Evolutionary conservation across 805 yeast species (phyloP).

Genomic region (Gaillardinia entomophila): DNA sequence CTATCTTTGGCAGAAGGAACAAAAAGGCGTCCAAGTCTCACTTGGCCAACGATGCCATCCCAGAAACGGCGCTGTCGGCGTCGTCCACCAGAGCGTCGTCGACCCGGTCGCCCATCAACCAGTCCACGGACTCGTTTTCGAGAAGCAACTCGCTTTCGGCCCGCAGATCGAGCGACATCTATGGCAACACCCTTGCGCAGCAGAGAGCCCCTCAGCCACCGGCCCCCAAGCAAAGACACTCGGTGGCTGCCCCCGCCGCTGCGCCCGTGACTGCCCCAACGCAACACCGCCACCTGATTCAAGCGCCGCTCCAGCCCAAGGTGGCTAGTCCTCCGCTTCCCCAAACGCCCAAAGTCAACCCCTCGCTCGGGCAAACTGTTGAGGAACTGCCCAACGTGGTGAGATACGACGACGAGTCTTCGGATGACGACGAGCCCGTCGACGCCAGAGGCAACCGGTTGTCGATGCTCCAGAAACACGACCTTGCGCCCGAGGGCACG

Average conservation of each 20-base stretch:
- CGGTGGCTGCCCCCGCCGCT: slow-evolving; percentile 3
- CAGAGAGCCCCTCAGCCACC: not conserved
- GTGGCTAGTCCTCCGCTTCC: not conserved
- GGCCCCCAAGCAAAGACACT: not conserved
- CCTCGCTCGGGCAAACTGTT: not conserved
- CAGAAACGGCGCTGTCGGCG: slow-evolving; percentile 26
- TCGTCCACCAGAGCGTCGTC: slow-evolving; percentile 5
- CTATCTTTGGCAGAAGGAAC: slow-evolving; percentile 60
- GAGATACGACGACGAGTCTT: slow-evolving; percentile 23
- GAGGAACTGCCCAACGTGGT: slow-evolving; percentile 31
- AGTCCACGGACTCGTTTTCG: not conserved
- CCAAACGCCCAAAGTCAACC: not conserved
- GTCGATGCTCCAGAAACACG: slow-evolving; percentile 30
- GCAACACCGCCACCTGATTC: not conserved
- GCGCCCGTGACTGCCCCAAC: not conserved
- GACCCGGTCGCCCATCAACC: too few species aligned
- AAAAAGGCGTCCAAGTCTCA: slow-evolving; percentile 25
- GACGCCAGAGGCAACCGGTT: slow-evolving; percentile 16
- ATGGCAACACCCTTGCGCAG: not conserved
- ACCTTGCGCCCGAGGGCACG: slow-evolving; percentile 12
- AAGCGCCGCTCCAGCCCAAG: not conserved
- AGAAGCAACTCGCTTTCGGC: not conserved
- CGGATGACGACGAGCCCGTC: slow-evolving; percentile 21
- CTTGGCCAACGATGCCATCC: slow-evolving; percentile 17
- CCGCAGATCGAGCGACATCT: not conserved